phyloP scores from a whole-genome alignment of 164 flowering plant species.

The Nymphaea colorata region DNA sequence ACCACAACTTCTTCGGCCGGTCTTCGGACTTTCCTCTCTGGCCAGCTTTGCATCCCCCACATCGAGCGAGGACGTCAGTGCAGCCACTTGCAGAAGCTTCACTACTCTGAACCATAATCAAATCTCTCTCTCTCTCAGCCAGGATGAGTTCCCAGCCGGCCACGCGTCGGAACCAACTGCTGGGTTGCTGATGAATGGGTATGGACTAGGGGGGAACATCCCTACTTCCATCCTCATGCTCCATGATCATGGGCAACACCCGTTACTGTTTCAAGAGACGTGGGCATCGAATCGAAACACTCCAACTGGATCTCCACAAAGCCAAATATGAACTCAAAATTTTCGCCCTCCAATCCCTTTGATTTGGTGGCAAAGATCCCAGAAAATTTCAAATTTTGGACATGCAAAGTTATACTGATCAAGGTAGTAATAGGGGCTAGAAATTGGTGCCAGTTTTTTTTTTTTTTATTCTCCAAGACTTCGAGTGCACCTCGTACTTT shows the following conservation, averaged over 20 bases:
- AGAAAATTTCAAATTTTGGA: too few relatives aligned
- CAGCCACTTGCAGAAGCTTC: background rate
- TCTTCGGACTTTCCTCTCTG: too few relatives aligned
- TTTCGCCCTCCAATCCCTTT: too few relatives aligned
- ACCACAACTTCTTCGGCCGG: background rate
- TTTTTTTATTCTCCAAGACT: too few relatives aligned
- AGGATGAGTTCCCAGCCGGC: background rate
- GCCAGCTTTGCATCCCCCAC: background rate
- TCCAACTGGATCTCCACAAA: slow-evolving; percentile 11
- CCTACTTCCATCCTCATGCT: background rate
- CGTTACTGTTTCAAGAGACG: slow-evolving; percentile 4
- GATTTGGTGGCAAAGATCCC: too few relatives aligned
- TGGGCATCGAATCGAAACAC: slow-evolving; percentile 11
- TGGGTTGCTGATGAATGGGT: background rate
- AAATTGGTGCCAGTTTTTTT: too few relatives aligned
- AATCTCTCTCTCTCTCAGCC: background rate
- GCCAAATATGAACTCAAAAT: background rate
- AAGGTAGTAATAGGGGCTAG: too few relatives aligned
- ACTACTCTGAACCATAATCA: background rate
- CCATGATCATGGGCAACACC: slow-evolving; percentile 3
- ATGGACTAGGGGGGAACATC: background rate
- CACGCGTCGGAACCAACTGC: background rate
- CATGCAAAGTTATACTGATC: too few relatives aligned
- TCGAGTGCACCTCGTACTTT: too few relatives aligned
- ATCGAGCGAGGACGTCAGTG: background rate